A percentile compares a stretch with the other conserved stretches of the same genome.
These are phyloP conservation scores for Pseudisothecium myosuroides DNA, from an alignment of 225 moss, liverwort and hornwort genomes.

Conservation along the genomic window DNA sequence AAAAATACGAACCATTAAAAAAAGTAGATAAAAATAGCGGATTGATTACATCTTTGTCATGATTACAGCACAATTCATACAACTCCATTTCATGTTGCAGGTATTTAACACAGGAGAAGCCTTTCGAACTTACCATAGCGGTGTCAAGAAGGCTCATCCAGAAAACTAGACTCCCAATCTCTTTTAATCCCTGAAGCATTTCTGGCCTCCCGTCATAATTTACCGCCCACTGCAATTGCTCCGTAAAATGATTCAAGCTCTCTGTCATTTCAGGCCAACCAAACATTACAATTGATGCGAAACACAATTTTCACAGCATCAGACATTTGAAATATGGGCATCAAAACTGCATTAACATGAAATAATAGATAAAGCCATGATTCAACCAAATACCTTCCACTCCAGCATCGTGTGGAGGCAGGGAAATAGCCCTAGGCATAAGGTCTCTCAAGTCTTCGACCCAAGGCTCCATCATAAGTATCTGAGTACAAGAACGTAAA, in stretches of 20 bases:
- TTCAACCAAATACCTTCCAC: slow-evolving; percentile 57
- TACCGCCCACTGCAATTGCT: slow-evolving; percentile 89
- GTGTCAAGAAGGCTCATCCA: slow-evolving; percentile 99
- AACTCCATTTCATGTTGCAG: not conserved
- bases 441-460: slow-evolving; percentile 70
- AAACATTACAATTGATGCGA: not conserved
- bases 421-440: slow-evolving; percentile 62
- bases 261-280: slow-evolving; percentile 33
- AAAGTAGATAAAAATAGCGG: not conserved
- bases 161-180: slow-evolving; percentile 89
- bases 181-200: slow-evolving; percentile 69
- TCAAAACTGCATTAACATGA: not conserved
- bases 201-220: slow-evolving; percentile 65
- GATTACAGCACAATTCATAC: not conserved
- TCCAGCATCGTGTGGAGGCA: slow-evolving; percentile 77
- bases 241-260: slow-evolving; percentile 81
- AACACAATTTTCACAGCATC: not conserved
- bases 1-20: not conserved
- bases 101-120: not conserved
- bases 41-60: not conserved
- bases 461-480: slow-evolving; percentile 66
- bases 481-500: slow-evolving; percentile 20
- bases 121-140: slow-evolving; percentile 54
- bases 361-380: not conserved
- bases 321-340: not conserved